Conservation (phyloP, 1,284 basidiomycete species). For the Cutaneotrichosporon spelunceum region DNA sequence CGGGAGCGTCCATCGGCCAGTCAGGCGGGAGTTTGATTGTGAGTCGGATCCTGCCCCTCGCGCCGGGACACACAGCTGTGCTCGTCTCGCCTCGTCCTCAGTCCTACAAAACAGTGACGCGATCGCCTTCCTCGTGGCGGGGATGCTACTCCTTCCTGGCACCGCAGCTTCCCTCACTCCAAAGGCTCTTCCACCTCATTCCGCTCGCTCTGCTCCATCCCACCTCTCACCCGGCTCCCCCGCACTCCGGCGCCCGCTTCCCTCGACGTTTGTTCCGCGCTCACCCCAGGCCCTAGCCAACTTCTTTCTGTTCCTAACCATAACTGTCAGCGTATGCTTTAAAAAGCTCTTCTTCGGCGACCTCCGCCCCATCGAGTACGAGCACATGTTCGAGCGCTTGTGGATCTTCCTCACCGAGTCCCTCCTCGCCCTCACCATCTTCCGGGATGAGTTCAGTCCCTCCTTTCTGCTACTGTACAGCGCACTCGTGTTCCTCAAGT, state of each 20-base stretch:
- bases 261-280: not conserved
- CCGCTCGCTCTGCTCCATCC: not conserved
- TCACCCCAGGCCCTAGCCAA: constrained; percentile 78
- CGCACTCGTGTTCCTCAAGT: constrained; percentile 88
- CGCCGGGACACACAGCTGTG: too few species aligned
- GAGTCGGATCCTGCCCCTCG: constrained; percentile 35
- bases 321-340: constrained; percentile 70
- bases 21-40: constrained; percentile 87
- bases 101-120: too few species aligned
- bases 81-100: too few species aligned
- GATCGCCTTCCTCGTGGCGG: too few species aligned
- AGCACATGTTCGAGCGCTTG: constrained; percentile 89
- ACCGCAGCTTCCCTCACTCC: too few species aligned
- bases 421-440: constrained; percentile 91
- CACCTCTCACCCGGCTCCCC: too few species aligned
- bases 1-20: constrained; percentile 85
- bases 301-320: constrained; percentile 74
- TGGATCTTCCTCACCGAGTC: constrained; percentile 99
- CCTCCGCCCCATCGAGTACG: constrained; percentile 82
- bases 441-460: constrained; percentile 86
- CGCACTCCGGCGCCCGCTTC: not conserved
- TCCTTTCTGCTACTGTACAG: constrained; percentile 89
- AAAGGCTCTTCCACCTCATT: too few species aligned
- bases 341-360: constrained; percentile 91
- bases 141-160: too few species aligned